A percentile compares a stretch with the other conserved stretches of the same genome.
Evolutionary conservation across 2,329 filamentous ascomycete species (phyloP).

Genomic region (Fonsecaea monophora): DNA sequence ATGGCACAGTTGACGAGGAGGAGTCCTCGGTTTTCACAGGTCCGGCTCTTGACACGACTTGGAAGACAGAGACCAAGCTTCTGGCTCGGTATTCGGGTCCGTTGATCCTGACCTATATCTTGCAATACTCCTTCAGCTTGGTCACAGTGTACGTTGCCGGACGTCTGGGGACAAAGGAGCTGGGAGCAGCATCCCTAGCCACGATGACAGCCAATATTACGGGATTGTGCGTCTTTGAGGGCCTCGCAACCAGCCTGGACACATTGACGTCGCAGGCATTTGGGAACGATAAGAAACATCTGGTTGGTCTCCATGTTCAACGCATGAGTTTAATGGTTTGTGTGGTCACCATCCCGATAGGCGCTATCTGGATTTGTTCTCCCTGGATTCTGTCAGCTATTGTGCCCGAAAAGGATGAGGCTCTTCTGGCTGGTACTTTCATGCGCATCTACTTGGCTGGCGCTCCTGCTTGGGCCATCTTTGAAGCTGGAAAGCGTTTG

Average conservation of each 20-base stretch:
- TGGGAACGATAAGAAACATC: conserved; percentile 78
- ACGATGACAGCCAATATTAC: conserved; percentile 76
- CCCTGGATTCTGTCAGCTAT: conserved; percentile 64
- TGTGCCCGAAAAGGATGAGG: conserved; percentile 70
- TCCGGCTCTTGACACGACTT: conserved; percentile 34
- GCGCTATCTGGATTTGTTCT: conserved; percentile 68
- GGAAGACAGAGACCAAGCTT: conserved; percentile 37
- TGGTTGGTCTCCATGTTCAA: conserved; percentile 78
- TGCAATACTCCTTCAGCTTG: conserved; percentile 63
- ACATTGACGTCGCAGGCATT: conserved; percentile 87
- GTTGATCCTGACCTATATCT: conserved; percentile 40
- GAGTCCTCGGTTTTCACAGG: conserved; percentile 22
- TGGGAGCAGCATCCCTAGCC: conserved; percentile 65
- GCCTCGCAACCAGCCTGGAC: conserved; percentile 81
- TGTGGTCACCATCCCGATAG: conserved; percentile 69
- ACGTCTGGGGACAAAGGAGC: conserved; percentile 68
- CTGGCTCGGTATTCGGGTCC: conserved; percentile 38
- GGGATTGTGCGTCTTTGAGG: conserved; percentile 73
- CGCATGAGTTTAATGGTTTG: conserved; percentile 75
- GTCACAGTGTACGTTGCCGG: conserved; percentile 74
- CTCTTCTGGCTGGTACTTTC: conserved; percentile 71
- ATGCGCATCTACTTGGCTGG: conserved; percentile 70
- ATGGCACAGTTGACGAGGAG: conserved; percentile 30
- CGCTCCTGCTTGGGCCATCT: conserved; percentile 72
- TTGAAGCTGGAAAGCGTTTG: conserved; percentile 76